Evolutionary conservation across 805 yeast species (phyloP).

Genomic region (Ogataea nakhonphanomensis): DNA sequence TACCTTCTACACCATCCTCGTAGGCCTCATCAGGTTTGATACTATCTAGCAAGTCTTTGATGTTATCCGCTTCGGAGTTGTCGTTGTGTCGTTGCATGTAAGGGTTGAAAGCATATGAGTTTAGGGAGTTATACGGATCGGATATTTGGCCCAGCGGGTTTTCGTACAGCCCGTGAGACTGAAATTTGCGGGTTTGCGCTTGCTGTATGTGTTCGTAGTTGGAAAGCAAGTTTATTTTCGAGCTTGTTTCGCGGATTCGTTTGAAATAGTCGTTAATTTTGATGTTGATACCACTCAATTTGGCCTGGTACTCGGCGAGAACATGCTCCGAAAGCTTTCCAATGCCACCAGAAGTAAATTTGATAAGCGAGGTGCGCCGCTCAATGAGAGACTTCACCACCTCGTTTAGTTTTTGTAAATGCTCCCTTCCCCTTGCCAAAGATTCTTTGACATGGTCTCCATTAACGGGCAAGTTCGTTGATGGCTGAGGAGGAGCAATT

Average conservation of each 20-base stretch:
- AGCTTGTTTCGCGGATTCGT: conserved; percentile 7
- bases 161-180: neutral
- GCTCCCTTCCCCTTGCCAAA: conserved; percentile 6
- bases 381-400: conserved; percentile 5
- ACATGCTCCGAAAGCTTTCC: conserved; percentile 9
- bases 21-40: conserved; percentile 49
- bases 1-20: conserved; percentile 48
- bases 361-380: conserved; percentile 13
- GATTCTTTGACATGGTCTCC: conserved; percentile 6
- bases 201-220: conserved; percentile 2
- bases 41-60: conserved; percentile 42
- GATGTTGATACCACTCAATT: conserved; percentile 5
- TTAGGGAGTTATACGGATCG: neutral
- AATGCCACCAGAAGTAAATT: conserved; percentile 12
- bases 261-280: conserved; percentile 9
- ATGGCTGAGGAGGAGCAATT: conserved; percentile 3
- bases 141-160: neutral
- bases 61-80: conserved; percentile 21
- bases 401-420: conserved; percentile 8
- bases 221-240: conserved; percentile 6
- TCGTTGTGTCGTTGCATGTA: conserved; percentile 8
- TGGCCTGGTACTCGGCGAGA: conserved; percentile 6
- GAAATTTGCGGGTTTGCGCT: neutral
- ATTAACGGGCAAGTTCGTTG: neutral
- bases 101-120: conserved; percentile 13